Base-by-base conservation (phyloP, 139 green algal genomes). In the Dunaliella primolecta region DNA sequence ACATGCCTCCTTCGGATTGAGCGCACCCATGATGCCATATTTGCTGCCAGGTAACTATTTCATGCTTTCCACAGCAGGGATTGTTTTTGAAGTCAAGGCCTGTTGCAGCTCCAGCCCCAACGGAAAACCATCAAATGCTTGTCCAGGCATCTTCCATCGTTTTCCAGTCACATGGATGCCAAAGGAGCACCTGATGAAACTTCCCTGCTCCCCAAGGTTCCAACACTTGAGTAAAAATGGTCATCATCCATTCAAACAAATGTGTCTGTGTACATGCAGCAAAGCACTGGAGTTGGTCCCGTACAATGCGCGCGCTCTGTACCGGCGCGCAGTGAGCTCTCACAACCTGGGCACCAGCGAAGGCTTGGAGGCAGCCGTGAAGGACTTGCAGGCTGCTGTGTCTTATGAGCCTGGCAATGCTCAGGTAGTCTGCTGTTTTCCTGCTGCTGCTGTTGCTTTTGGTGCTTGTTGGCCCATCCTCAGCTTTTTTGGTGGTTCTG, bases 301-400 rank as follows among this genome's bases (percentile, higher is more conserved):
- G 20, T 87, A 85, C 71, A 86, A 80, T 75, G 84, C 87, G 30
- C 85, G 85, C 80, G 84, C 87, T 32, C 75, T 88, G 75, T 90
- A 90, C 87, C 87, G 87, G 11, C 84, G 84, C 0, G 81, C 84
- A 11, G 29, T 82, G 11, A 84, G 83, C 23, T 33, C 86, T n/a
- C 75, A 84, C 38, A 1, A 7, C 0, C 55, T 75, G 29, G 75
- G 56, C 64, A 86, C 76, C 36, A 86, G 30, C 27, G 75, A 75
- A 1, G 84, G 81, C 0, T 75, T 90, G 81, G 87, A 90, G 87
- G 74, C 76, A n/a, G 84, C 83, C 0, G 76, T 84, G 36, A 21
- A 33, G 20, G 83, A 87, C 80, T 75, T 90, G 83, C 34, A 76
- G 0, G 34, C 70, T 1, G 87, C 87, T 21, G 64, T 83, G 75